These are phyloP conservation scores for Talaromyces verruculosus DNA, from an alignment of 2,329 filamentous ascomycete species.

Conservation along the genomic window DNA sequence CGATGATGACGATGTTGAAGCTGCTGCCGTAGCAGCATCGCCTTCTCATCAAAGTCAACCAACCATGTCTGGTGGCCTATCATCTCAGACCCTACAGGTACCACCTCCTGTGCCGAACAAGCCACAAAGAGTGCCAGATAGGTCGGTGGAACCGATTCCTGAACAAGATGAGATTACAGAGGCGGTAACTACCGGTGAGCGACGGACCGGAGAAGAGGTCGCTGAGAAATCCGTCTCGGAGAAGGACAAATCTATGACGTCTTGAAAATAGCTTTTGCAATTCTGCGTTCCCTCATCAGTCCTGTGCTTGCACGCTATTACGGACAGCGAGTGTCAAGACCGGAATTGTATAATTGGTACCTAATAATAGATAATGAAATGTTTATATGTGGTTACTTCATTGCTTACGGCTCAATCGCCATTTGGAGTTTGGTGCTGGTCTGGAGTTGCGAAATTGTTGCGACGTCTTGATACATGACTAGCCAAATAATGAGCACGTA, in stretches of 20 bases:
- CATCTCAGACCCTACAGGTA: background rate
- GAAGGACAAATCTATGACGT: background rate
- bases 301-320: background rate
- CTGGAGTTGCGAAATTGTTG: background rate
- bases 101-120: background rate
- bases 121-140: background rate
- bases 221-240: background rate
- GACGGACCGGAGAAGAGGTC: background rate
- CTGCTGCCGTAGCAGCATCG: background rate
- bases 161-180: constrained; percentile 16
- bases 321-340: background rate
- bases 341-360: background rate
- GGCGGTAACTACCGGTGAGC: background rate
- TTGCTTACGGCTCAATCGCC: too few relatives aligned
- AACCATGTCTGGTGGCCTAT: constrained; percentile 3
- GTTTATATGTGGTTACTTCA: too few relatives aligned
- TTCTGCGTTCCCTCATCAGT: background rate
- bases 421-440: background rate
- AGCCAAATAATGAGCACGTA: background rate
- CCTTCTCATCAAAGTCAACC: background rate
- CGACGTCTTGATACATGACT: background rate
- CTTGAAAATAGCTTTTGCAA: background rate
- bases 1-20: constrained; percentile 9
- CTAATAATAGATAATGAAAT: background rate
- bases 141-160: background rate